These are phyloP conservation scores for Rhizopogon salebrosus DNA, from an alignment of 768 basidiomycete species.

Conservation along the genomic window DNA sequence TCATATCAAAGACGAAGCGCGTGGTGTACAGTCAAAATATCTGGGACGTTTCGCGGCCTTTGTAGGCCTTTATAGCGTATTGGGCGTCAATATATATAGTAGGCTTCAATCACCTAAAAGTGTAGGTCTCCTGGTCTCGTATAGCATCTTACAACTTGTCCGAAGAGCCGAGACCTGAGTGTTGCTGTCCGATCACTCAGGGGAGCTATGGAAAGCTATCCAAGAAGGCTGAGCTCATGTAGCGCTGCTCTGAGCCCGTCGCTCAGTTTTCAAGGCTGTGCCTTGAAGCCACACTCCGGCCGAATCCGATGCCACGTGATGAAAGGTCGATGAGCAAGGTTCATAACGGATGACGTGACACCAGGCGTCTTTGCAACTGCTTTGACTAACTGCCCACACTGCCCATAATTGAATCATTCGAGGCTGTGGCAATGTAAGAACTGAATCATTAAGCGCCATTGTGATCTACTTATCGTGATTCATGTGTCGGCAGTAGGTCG, in stretches of 20 bases:
- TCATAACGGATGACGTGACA: too few species aligned
- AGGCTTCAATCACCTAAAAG: not conserved
- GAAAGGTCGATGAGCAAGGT: too few species aligned
- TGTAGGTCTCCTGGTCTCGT: not conserved
- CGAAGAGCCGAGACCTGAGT: not conserved
- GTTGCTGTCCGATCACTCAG: not conserved
- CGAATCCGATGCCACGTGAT: too few species aligned
- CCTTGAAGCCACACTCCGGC: too few species aligned
- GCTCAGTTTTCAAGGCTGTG: too few species aligned
- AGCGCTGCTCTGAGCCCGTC: too few species aligned
- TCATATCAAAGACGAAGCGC: constrained; percentile 9
- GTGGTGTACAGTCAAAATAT: not conserved
- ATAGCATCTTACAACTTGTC: not conserved
- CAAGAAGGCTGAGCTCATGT: too few species aligned
- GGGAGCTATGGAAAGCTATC: too few species aligned
- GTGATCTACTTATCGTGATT: not conserved
- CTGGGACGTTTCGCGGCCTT: not conserved
- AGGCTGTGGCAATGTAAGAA: not conserved
- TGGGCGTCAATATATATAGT: not conserved
- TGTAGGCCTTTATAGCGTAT: constrained; percentile 6
- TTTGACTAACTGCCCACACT: not conserved
- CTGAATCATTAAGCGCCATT: not conserved
- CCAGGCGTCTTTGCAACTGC: too few species aligned
- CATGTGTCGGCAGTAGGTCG: not conserved
- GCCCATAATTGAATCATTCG: not conserved